Evolutionary conservation across 2,329 filamentous ascomycete species (phyloP), one percentile per base, ranked within the genome.

Genomic region (Scedosporium boydii): DNA sequence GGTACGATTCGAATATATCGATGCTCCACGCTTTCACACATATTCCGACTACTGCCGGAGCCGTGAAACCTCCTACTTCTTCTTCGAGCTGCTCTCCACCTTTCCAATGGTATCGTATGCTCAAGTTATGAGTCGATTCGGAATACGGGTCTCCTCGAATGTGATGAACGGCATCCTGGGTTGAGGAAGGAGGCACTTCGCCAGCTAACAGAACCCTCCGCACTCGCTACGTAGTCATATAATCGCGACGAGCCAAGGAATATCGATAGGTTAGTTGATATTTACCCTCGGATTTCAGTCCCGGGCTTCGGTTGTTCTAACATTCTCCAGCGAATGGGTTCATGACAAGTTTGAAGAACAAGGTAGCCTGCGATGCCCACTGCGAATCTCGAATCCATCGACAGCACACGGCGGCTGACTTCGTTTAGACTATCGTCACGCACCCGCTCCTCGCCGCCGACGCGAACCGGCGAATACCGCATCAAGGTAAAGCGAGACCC

Each of bases 261-360:
- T 73, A 78, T 91, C 70, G 87, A 91, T 74, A 85, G 84, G 88
- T 91, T 75, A 65, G 84, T 77, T 58, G 9, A 41, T 21, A 16
- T 14, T 59, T 7, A 9, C 14, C 10, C 10, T n/a, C n/a, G n/a
- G 10, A 14, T 59, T 18, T 27, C 4, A 60, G n/a, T 38, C 44
- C 12, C 16, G 34, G 2, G 58, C 41, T 53, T 18, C 59, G 23
- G 58, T 62, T 42, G 61, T 69, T 74, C 64, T 75, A 68, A 62
- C 55, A 21, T 29, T 62, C 53, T 61, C 26, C 66, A 91, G 91
- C 71, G 92, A 96, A 80, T 97, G 93, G 93, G 91, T 96, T 68
- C 93, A 97, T 74, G 91, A 96, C 77, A 90, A 87, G 72, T 96
- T 86, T 73, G 90, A 95, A 74, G 90, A 91, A 70, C 83, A 87